phyloP scores from a whole-genome alignment of 1,284 basidiomycete genomes.

The Hemileia vastatrix region DNA sequence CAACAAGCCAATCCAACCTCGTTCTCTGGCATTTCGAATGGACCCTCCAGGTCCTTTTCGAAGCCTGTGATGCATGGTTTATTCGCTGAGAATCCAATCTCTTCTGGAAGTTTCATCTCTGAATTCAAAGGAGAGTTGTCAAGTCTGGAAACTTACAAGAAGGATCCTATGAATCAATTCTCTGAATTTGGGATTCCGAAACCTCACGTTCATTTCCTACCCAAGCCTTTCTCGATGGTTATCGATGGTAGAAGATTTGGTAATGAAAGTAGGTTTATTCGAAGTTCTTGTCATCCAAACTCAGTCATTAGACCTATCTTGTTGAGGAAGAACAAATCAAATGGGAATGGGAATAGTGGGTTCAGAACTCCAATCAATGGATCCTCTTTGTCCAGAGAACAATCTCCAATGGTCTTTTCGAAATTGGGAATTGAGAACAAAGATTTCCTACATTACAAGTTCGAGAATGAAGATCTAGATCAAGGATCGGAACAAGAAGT shows the following conservation, averaged over 20 bases:
- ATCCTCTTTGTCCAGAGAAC: not conserved
- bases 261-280: conserved; percentile 60
- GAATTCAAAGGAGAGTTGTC: conserved; percentile 43
- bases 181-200: conserved; percentile 50
- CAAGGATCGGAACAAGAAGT: conserved; percentile 20
- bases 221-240: conserved; percentile 66
- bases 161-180: conserved; percentile 52
- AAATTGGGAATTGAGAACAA: not conserved
- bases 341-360: too few relatives aligned
- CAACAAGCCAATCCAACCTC: conserved; percentile 46
- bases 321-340: conserved; percentile 42
- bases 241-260: conserved; percentile 70
- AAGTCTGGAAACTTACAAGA: conserved; percentile 41
- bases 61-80: conserved; percentile 45
- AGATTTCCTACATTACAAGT: not conserved
- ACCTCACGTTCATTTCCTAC: conserved; percentile 65
- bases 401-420: not conserved
- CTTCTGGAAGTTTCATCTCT: conserved; percentile 44
- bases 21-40: conserved; percentile 54
- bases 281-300: conserved; percentile 80
- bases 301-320: conserved; percentile 71
- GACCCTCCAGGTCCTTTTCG: conserved; percentile 49
- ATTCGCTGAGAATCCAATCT: conserved; percentile 43
- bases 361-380: conserved; percentile 36
- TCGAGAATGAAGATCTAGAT: too few relatives aligned